phyloP scores from a whole-genome alignment of 2,329 filamentous ascomycete genomes.

The Diaporthe eres region DNA sequence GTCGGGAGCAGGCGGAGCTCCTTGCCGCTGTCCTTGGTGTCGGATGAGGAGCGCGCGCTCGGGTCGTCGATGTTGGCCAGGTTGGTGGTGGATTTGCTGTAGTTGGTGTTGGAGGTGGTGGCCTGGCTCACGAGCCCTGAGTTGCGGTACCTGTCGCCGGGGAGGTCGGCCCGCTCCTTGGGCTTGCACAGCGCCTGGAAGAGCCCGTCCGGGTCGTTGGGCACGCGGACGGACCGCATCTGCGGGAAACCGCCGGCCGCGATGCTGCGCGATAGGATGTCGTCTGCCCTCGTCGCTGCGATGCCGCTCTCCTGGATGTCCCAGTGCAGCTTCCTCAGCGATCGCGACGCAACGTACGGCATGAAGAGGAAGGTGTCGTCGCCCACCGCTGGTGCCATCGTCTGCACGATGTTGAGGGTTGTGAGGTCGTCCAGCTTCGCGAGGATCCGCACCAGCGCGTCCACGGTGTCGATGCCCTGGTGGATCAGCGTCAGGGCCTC shows the following conservation, averaged over 20 bases:
- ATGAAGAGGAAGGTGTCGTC: conserved; percentile 73
- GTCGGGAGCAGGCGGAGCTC: conserved; percentile 5
- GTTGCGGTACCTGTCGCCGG: conserved; percentile 61
- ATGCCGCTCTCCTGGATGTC: conserved; percentile 67
- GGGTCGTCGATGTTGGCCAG: background rate
- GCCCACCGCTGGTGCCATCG: conserved; percentile 67
- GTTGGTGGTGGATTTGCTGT: background rate
- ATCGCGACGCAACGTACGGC: conserved; percentile 72
- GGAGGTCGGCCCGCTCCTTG: conserved; percentile 65
- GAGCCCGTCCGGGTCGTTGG: conserved; percentile 77
- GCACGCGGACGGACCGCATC: conserved; percentile 72
- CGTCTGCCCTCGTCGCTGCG: conserved; percentile 65
- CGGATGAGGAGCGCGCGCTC: conserved; percentile 28
- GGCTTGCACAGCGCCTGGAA: conserved; percentile 80
- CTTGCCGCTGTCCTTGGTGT: conserved; percentile 37
- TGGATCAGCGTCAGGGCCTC: conserved; percentile 68
- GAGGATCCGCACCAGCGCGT: conserved; percentile 71
- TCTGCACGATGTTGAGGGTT: conserved; percentile 68
- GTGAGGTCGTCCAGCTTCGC: conserved; percentile 66
- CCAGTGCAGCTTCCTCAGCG: conserved; percentile 72
- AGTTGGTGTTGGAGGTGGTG: background rate
- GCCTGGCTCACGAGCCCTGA: conserved; percentile 41
- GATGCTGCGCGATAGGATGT: conserved; percentile 76
- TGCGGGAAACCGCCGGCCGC: conserved; percentile 72
- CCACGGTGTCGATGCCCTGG: conserved; percentile 68